Conservation (phyloP, 1,284 basidiomycete genomes). For the Melampsora americana region DNA sequence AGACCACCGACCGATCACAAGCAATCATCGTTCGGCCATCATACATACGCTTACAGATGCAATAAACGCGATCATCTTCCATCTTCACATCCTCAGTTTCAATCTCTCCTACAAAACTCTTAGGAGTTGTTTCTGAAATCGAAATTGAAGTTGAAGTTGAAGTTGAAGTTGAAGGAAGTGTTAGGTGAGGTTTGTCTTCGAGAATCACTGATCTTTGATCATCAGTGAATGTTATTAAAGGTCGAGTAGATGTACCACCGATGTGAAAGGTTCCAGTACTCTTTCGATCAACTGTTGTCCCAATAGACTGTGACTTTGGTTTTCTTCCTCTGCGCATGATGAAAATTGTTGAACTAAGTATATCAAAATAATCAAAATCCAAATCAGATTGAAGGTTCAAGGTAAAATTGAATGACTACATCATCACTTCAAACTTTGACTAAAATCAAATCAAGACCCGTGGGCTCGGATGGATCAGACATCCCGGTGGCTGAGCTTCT, state of each 20-base stretch:
- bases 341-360: neutral
- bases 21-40: slow-evolving; percentile 43
- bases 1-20: slow-evolving; percentile 40
- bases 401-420: no score
- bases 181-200: slow-evolving; percentile 9
- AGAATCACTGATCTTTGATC: slow-evolving; percentile 12
- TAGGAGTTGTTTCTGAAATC: neutral
- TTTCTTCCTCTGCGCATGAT: slow-evolving; percentile 10
- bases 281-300: neutral
- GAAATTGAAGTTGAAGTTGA: neutral
- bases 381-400: no score
- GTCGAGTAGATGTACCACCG: slow-evolving; percentile 34
- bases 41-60: slow-evolving; percentile 27
- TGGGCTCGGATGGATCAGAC: no score
- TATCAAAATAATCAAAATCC: no score
- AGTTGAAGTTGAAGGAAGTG: neutral
- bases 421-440: no score
- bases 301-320: slow-evolving; percentile 8
- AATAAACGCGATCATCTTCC: slow-evolving; percentile 43
- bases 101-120: neutral
- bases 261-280: slow-evolving; percentile 14
- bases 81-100: slow-evolving; percentile 6
- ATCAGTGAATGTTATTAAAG: slow-evolving; percentile 28
- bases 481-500: no score
- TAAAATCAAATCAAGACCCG: no score